These are phyloP conservation scores for Eimeria acervulina DNA, from an alignment of 169 alveolate genomes.

Conservation along the genomic window DNA sequence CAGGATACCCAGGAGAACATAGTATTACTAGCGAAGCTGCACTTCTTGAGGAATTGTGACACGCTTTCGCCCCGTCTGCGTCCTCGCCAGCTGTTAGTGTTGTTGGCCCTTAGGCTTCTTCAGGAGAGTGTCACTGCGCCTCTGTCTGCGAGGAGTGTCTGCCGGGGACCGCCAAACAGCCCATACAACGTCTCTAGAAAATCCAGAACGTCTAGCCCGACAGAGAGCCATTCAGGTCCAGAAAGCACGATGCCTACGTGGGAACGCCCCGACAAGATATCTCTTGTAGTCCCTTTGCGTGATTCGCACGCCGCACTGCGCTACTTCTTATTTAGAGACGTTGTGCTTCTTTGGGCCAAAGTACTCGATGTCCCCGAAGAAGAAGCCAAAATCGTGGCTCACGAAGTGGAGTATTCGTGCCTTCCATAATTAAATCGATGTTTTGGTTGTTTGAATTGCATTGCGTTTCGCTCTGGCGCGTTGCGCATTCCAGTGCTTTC, in stretches of 20 bases:
- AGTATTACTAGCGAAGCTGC: constrained; percentile 31
- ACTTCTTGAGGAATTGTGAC: neutral
- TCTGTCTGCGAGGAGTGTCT: neutral
- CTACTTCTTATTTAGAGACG: constrained; percentile 46
- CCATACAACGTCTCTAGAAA: neutral
- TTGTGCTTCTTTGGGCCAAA: constrained; percentile 61
- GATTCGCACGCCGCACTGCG: constrained; percentile 39
- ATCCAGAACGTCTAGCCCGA: neutral
- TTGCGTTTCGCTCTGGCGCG: neutral
- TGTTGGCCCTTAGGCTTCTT: constrained; percentile 65
- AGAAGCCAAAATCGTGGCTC: constrained; percentile 56
- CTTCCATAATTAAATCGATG: neutral
- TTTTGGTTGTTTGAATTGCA: neutral
- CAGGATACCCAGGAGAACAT: constrained; percentile 59
- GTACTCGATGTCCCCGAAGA: constrained; percentile 43
- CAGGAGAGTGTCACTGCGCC: constrained; percentile 64
- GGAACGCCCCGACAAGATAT: neutral
- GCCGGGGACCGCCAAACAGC: neutral
- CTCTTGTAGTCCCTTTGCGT: constrained; percentile 53
- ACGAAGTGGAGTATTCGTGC: constrained; percentile 35
- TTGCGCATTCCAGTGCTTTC: neutral
- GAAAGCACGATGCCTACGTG: neutral
- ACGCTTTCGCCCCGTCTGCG: constrained; percentile 28
- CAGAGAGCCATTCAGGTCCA: neutral
- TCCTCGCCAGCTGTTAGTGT: constrained; percentile 41